phyloP scores from a whole-genome alignment of 768 basidiomycete genomes.

The Strobilomyces dryophilus region DNA sequence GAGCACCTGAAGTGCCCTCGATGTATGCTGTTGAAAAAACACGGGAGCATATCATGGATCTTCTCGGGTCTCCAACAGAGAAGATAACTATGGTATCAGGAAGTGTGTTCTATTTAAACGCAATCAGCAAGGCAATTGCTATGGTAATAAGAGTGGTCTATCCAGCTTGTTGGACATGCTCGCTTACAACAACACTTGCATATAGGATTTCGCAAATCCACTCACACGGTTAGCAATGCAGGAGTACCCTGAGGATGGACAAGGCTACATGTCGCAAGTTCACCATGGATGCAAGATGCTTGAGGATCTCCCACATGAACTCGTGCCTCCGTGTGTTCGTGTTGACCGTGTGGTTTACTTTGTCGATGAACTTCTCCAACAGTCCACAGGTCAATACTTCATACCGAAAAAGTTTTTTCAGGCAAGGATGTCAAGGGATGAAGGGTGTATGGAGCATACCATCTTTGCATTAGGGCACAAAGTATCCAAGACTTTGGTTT shows the following conservation, averaged over 20 bases:
- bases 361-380: background rate
- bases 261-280: conserved; percentile 18
- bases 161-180: background rate
- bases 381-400: background rate
- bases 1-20: conserved; percentile 10
- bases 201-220: conserved; percentile 15
- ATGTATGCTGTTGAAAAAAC: conserved; percentile 16
- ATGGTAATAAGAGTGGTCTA: conserved; percentile 11
- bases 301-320: background rate
- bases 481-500: conserved; percentile 1
- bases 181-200: too few relatives aligned
- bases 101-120: conserved; percentile 30
- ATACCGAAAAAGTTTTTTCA: background rate
- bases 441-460: background rate
- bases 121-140: conserved; percentile 11
- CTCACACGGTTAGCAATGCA: conserved; percentile 19
- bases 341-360: background rate
- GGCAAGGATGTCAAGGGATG: background rate
- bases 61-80: conserved; percentile 22
- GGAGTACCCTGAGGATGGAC: conserved; percentile 27
- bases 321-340: background rate
- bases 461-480: conserved; percentile 7
- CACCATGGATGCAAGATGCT: conserved; percentile 16
- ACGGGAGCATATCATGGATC: conserved; percentile 12
- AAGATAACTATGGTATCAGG: conserved; percentile 18